Base-by-base conservation (phyloP, 345 rosid genomes). In the Bretschneidera sinensis region DNA sequence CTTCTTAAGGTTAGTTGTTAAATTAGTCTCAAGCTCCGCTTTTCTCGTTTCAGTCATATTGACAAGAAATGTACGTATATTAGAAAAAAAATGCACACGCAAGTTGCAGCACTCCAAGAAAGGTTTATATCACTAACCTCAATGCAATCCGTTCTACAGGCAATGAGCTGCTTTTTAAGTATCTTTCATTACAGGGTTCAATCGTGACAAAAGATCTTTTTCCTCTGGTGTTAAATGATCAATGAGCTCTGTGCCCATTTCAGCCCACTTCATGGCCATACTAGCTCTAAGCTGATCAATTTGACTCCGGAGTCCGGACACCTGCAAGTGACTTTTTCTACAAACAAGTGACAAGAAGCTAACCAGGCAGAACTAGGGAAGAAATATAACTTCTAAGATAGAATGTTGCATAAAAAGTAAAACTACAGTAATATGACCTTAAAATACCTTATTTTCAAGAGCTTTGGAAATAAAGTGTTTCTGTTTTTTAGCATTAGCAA, bases 171-270 rank as follows among this genome's bases (percentile, higher is more conserved):
- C 78, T 90, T 85, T 73, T 94, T 94, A 18, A 79, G 83, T n/a
- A 24, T 78, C 78, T 51, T 82, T 57, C 61, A 94, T 90, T 76
- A 85, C 87, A 25, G 87, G 97, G 60, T 94, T 94, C 74, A 94
- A 72, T 21, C 80, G 77, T 0, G 97, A 83, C 34, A 94, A 75
- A 49, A 70, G 86, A 55, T 78, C 73, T 69, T 87, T 90, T 67
- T 94, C 99, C 57, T 85, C 77, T 31, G 79, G 85, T 45, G 97
- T 81, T 67, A 90, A 79, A 85, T 94, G 95, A 82, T 94, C 99
- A 73, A 86, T 86, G 54, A 94, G 86, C 59, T 94, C 96, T 23
- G 97, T 94, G 61, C 88, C 87, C 96, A 94, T 90, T 78, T 88
- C 96, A 66, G 87, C 90, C 43, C 49, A 78, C 77, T 90, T 94